Evolutionary conservation across 306 rosid species (phyloP).

Genomic region (Malus sieversii): DNA sequence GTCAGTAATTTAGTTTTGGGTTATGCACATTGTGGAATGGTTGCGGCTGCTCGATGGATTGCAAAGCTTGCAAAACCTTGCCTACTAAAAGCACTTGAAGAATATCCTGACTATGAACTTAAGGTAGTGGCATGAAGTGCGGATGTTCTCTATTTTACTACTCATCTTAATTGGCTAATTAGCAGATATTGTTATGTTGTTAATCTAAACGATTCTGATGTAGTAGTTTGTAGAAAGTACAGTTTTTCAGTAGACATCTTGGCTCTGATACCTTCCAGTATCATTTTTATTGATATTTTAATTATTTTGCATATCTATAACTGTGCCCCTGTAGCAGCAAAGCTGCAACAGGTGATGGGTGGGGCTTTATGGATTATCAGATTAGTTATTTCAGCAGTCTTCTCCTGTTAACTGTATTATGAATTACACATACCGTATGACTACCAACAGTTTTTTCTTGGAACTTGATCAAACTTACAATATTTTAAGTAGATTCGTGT

Average conservation of each 20-base stretch:
- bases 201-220: neutral
- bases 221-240: neutral
- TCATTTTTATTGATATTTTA: neutral
- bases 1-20: slow-evolving; percentile 83
- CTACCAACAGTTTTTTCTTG: too few relatives aligned
- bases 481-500: too few relatives aligned
- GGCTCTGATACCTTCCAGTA: neutral
- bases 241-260: neutral
- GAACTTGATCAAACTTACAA: too few relatives aligned
- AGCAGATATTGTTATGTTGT: neutral
- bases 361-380: neutral
- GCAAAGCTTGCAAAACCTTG: slow-evolving; percentile 80
- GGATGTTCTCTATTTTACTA: neutral
- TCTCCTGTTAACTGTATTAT: too few relatives aligned
- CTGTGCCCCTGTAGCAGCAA: neutral
- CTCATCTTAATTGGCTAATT: neutral
- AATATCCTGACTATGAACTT: slow-evolving; percentile 56
- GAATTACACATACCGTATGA: too few relatives aligned
- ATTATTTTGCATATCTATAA: neutral
- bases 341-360: neutral
- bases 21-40: slow-evolving; percentile 97
- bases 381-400: neutral
- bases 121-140: slow-evolving; percentile 38
- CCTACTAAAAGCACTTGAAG: slow-evolving; percentile 55
- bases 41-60: slow-evolving; percentile 97